Percentiles rank a stretch among this genome's conserved stretches.
These are phyloP conservation scores for Cryptococcus sp. DNA, from an alignment of 1,284 basidiomycete species.

Conservation along the genomic window DNA sequence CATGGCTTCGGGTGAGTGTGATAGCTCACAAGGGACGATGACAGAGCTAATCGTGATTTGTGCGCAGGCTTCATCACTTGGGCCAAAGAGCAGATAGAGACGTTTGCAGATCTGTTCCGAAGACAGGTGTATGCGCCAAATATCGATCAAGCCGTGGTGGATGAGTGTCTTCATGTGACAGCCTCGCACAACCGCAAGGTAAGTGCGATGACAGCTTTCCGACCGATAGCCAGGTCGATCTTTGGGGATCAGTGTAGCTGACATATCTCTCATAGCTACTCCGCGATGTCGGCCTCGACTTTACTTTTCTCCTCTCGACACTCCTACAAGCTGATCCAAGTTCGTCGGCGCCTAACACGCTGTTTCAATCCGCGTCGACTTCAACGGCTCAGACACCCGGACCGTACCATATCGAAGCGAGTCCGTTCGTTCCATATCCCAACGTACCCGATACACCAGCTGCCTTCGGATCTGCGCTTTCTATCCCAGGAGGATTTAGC, in stretches of 20 bases:
- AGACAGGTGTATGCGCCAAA: constrained; percentile 88
- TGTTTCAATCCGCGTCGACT: constrained; percentile 14
- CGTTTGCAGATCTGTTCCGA: constrained; percentile 81
- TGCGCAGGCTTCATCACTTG: constrained; percentile 83
- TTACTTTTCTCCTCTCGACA: constrained; percentile 76
- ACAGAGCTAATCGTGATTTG: neutral
- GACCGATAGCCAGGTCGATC: too few species aligned
- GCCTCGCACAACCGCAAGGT: constrained; percentile 79
- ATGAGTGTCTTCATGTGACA: constrained; percentile 75
- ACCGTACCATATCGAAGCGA: constrained; percentile 21
- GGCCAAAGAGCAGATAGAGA: constrained; percentile 83
- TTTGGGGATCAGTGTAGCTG: too few species aligned
- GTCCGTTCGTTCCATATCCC: constrained; percentile 11
- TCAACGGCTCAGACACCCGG: constrained; percentile 12
- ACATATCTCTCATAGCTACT: constrained; percentile 61
- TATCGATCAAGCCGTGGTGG: constrained; percentile 65
- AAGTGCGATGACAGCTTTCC: constrained; percentile 19
- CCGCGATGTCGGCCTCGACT: constrained; percentile 89
- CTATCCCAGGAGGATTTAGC: too few species aligned
- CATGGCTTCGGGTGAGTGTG: constrained; percentile 76
- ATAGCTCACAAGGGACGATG: neutral
- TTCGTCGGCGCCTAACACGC: constrained; percentile 12
- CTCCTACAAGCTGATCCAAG: constrained; percentile 57
- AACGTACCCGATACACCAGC: constrained; percentile 11
- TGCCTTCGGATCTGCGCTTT: too few species aligned